Evolutionary conservation across 495 filamentous ascomycete genomes (phyloP).

Genomic region (Penicillium longicatenatum): DNA sequence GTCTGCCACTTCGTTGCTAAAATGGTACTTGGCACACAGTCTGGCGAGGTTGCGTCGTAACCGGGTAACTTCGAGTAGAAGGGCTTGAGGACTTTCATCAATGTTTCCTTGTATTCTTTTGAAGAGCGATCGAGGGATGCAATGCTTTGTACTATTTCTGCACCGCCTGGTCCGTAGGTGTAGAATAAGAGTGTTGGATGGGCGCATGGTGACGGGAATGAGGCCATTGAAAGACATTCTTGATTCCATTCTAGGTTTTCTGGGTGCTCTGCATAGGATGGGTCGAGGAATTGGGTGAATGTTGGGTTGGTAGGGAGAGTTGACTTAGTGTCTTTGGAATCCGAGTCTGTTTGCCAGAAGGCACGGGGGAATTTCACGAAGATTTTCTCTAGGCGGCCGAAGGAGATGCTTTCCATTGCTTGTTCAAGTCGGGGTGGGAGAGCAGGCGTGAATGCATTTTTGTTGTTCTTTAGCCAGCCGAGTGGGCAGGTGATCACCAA

Average conservation of each 20-base stretch:
- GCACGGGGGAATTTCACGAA: constrained; percentile 83
- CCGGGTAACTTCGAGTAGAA: constrained; percentile 76
- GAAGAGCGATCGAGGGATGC: constrained; percentile 27
- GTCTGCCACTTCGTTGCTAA: constrained; percentile 78
- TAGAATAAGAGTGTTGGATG: constrained; percentile 95
- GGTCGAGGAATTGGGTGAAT: constrained; percentile 48
- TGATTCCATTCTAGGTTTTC: constrained; percentile 72
- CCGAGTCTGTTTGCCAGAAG: constrained; percentile 53
- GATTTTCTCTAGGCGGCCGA: constrained; percentile 89
- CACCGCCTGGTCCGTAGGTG: constrained; percentile 66
- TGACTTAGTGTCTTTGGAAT: constrained; percentile 7
- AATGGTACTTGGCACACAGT: constrained; percentile 64
- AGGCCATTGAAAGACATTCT: constrained; percentile 76
- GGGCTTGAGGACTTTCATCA: constrained; percentile 50
- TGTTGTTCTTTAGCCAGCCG: constrained; percentile 84
- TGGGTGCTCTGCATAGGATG: constrained; percentile 70
- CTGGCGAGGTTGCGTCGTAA: constrained; percentile 52
- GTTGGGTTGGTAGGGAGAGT: constrained; percentile 22
- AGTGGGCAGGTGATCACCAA: constrained; percentile 83
- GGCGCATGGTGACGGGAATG: constrained; percentile 57
- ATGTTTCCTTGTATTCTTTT: constrained; percentile 29
- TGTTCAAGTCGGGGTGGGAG: constrained; percentile 65
- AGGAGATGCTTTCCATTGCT: constrained; percentile 79
- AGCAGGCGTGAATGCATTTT: constrained; percentile 65
- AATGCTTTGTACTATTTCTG: constrained; percentile 52